These are phyloP conservation scores for Clavaria fumosa DNA, from an alignment of 768 basidiomycete species.

Conservation along the genomic window DNA sequence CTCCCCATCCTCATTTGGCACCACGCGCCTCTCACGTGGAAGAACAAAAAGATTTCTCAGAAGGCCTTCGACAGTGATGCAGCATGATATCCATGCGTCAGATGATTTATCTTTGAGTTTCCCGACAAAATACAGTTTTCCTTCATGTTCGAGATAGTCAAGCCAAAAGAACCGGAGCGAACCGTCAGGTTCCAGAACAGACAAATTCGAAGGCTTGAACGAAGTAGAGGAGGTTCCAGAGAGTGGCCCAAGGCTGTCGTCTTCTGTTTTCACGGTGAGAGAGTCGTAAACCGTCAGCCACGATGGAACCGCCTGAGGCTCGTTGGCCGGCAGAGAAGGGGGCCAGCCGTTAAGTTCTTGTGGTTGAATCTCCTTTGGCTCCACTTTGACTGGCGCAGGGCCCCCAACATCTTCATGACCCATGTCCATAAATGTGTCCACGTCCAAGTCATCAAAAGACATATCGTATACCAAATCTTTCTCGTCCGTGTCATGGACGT, in stretches of 20 bases:
- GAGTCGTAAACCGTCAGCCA: slow-evolving; percentile 72
- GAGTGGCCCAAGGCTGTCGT: slow-evolving; percentile 44
- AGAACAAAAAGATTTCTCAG: slow-evolving; percentile 86
- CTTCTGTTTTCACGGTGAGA: slow-evolving; percentile 40
- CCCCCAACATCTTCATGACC: slow-evolving; percentile 33
- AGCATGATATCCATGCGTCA: slow-evolving; percentile 65
- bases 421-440: slow-evolving; percentile 46
- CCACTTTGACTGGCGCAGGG: slow-evolving; percentile 18
- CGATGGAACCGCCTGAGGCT: slow-evolving; percentile 34
- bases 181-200: slow-evolving; percentile 70
- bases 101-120: slow-evolving; percentile 74
- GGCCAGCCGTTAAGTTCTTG: slow-evolving; percentile 10
- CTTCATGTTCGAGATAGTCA: slow-evolving; percentile 80
- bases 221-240: slow-evolving; percentile 21
- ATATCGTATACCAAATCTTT: slow-evolving; percentile 30
- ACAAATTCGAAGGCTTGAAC: slow-evolving; percentile 25
- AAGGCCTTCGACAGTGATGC: slow-evolving; percentile 70
- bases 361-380: slow-evolving; percentile 14
- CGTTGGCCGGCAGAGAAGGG: slow-evolving; percentile 29
- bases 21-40: slow-evolving; percentile 53
- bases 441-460: slow-evolving; percentile 38
- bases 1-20: slow-evolving; percentile 40
- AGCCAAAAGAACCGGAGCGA: slow-evolving; percentile 90
- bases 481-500: slow-evolving; percentile 38
- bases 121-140: slow-evolving; percentile 77